Evolutionary conservation across 2,329 filamentous ascomycete genomes (phyloP).

Genomic region (Blastomyces gilchristii): DNA sequence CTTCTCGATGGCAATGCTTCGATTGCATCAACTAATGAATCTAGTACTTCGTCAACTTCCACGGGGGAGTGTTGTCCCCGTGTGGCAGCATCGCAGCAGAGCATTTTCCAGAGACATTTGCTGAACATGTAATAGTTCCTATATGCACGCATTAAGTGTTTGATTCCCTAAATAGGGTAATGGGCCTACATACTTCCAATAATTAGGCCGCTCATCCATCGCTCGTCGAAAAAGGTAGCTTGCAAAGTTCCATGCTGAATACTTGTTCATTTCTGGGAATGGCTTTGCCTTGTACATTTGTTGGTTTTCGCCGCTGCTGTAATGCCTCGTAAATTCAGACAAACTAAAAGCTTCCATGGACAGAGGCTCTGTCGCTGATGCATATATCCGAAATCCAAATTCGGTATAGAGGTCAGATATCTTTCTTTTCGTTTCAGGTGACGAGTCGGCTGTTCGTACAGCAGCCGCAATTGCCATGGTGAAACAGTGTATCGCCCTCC

Average conservation of each 20-base stretch:
- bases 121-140: slow-evolving; percentile 58
- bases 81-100: slow-evolving; percentile 37
- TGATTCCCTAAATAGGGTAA: neutral
- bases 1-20: slow-evolving; percentile 50
- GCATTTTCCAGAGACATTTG: slow-evolving; percentile 66
- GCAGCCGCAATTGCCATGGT: slow-evolving; percentile 57
- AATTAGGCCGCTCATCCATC: slow-evolving; percentile 47
- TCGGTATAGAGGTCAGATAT: slow-evolving; percentile 58
- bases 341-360: slow-evolving; percentile 56
- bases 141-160: slow-evolving; percentile 18
- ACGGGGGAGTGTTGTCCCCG: slow-evolving; percentile 28
- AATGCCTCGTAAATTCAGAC: slow-evolving; percentile 52
- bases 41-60: slow-evolving; percentile 42
- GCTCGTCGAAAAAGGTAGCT: slow-evolving; percentile 51
- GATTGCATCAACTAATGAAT: slow-evolving; percentile 50
- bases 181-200: slow-evolving; percentile 48
- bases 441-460: slow-evolving; percentile 46
- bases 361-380: slow-evolving; percentile 58
- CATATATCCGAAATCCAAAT: slow-evolving; percentile 58
- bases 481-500: slow-evolving; percentile 73
- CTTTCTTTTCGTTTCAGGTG: slow-evolving; percentile 44
- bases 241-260: slow-evolving; percentile 56
- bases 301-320: slow-evolving; percentile 43
- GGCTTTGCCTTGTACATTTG: slow-evolving; percentile 49
- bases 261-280: slow-evolving; percentile 49